These are phyloP conservation scores for Begonia loranthoides DNA, from an alignment of 306 rosid species.

Conservation along the genomic window DNA sequence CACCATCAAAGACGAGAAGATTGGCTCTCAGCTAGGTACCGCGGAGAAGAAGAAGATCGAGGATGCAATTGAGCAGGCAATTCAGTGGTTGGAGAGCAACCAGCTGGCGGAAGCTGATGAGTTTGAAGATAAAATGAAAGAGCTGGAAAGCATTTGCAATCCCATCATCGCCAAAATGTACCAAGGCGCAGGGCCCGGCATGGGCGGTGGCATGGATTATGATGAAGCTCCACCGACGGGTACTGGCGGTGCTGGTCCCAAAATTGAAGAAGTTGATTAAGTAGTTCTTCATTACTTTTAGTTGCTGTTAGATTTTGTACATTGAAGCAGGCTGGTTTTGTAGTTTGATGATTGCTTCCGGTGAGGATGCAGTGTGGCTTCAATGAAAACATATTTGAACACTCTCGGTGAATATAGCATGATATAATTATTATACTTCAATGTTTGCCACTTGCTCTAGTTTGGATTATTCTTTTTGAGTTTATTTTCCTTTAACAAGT, in stretches of 20 bases:
- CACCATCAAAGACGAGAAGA: constrained; percentile 37
- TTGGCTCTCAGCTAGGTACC: constrained; percentile 17
- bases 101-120: constrained; percentile 46
- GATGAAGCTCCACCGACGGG: constrained; percentile 34
- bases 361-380: too few relatives aligned
- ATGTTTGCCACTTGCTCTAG: too few relatives aligned
- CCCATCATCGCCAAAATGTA: constrained; percentile 55
- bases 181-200: constrained; percentile 39
- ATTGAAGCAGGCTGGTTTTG: too few relatives aligned
- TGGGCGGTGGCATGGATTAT: constrained; percentile 29
- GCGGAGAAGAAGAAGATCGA: constrained; percentile 43
- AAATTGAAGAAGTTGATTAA: constrained; percentile 60
- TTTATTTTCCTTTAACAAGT: too few relatives aligned
- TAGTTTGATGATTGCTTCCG: too few relatives aligned
- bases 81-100: constrained; percentile 48
- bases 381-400: too few relatives aligned
- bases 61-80: constrained; percentile 31
- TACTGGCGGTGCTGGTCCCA: constrained; percentile 41
- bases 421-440: too few relatives aligned
- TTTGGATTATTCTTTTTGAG: too few relatives aligned
- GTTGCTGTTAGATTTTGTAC: background rate
- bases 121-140: constrained; percentile 56
- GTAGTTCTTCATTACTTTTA: background rate
- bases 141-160: constrained; percentile 40
- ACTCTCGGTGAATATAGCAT: too few relatives aligned